phyloP scores from a whole-genome alignment of 805 yeast genomes.

The Saturnispora halmiae region DNA sequence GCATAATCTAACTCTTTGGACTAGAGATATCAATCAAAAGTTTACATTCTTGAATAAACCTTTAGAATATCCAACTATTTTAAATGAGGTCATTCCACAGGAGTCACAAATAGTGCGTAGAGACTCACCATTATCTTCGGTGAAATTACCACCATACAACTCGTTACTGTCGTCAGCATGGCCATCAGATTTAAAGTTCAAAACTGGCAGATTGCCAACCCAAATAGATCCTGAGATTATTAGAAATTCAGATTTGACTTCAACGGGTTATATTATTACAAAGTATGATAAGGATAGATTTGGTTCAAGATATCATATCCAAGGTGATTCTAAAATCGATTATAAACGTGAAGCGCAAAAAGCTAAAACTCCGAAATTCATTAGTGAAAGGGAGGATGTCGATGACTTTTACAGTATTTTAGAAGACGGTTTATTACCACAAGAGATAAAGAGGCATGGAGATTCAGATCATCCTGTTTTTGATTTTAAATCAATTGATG shows the following conservation, averaged over 20 bases:
- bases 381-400: slow-evolving; percentile 44
- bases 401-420: slow-evolving; percentile 15
- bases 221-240: slow-evolving; percentile 42
- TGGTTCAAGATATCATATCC: slow-evolving; percentile 46
- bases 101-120: slow-evolving; percentile 32
- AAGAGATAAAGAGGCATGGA: slow-evolving; percentile 16
- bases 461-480: slow-evolving; percentile 16
- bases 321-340: slow-evolving; percentile 17
- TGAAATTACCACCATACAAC: slow-evolving; percentile 84
- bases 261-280: slow-evolving; percentile 33
- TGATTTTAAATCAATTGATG: slow-evolving; percentile 26
- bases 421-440: slow-evolving; percentile 8
- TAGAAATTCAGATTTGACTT: slow-evolving; percentile 27
- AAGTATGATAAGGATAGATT: slow-evolving; percentile 48
- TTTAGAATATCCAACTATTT: slow-evolving; percentile 45
- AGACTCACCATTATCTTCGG: slow-evolving; percentile 50
- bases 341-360: slow-evolving; percentile 30
- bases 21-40: slow-evolving; percentile 27
- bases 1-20: slow-evolving; percentile 62
- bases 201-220: slow-evolving; percentile 48
- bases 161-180: slow-evolving; percentile 72
- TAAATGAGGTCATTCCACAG: slow-evolving; percentile 26
- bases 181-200: slow-evolving; percentile 56
- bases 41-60: slow-evolving; percentile 34
- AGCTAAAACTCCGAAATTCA: slow-evolving; percentile 39